Base-by-base conservation (phyloP, 306 rosid species). In the Quercus cerris region DNA sequence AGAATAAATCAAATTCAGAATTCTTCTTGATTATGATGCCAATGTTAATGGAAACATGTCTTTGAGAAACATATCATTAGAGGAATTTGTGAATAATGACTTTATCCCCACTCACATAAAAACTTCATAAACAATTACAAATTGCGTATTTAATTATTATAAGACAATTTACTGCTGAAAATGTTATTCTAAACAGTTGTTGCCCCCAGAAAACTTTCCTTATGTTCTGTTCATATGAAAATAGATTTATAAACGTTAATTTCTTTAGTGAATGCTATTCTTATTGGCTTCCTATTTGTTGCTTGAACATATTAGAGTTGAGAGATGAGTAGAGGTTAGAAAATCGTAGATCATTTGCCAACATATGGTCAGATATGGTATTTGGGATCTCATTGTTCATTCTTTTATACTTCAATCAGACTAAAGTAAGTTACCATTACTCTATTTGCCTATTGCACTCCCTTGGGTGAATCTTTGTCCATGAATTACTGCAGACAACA, bases 291-390 rank as follows among this genome's bases (percentile, higher is more conserved):
- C 35, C 35, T 70, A 44, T 71, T 77, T 82, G 71, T 85, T 71
- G 71, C 83, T 76, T 74, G 74, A 73, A 87, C 94, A 94, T 97
- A 84, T 90, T 94, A 84, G 89, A 90, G 70, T 85, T 94, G 84
- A 91, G 99, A 85, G 97, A 93, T 18, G 93, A 94, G 83, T 84
- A 91, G 94, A 93, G 99, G 84, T 80, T 91, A 49, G 94, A 93
- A 84, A 94, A 93, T 81, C 93, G 99, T 75, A 85, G 81, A 80
- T 95, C 93, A 84, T 94, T 94, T 85, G 97, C 99, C 81, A 94
- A 93, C 91, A 93, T 94, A 79, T 93, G 93, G 97, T 94, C 97
- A 58, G 99, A 93, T 83, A 70, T 88, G 86, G 84, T 87, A 66
- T 94, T 73, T 18, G 99, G 99, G 89, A 76, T 94, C 90, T 90